phyloP scores from a whole-genome alignment of 257 asterid species.

The Misopates orontium region DNA sequence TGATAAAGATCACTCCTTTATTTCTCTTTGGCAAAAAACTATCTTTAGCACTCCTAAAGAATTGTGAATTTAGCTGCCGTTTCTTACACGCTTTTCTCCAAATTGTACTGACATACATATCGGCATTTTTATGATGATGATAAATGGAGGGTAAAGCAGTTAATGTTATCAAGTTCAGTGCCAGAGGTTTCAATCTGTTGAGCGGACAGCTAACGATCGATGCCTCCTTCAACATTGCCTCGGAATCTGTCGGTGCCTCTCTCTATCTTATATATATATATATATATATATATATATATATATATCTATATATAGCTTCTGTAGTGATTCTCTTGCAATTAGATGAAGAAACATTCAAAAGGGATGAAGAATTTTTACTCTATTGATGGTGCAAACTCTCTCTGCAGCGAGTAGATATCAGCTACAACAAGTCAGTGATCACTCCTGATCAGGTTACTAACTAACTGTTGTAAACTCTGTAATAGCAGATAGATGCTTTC shows the following conservation, averaged over 20 bases:
- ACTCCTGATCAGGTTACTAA: conserved; percentile 78
- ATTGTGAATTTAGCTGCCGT: too few species aligned
- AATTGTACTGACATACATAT: conserved; percentile 31
- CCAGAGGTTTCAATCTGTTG: conserved; percentile 74
- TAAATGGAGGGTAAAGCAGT: conserved; percentile 89
- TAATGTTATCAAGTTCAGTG: conserved; percentile 75
- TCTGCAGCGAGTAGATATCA: conserved; percentile 77
- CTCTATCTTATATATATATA: too few species aligned
- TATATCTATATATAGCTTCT: conserved; percentile 7
- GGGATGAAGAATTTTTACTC: background rate
- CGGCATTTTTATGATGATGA: conserved; percentile 34
- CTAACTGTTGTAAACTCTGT: background rate
- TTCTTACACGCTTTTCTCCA: background rate
- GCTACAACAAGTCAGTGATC: conserved; percentile 56
- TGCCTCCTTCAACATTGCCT: conserved; percentile 70
- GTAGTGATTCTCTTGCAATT: background rate
- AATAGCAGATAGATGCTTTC: background rate
- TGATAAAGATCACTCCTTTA: too few species aligned
- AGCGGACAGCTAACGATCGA: conserved; percentile 72
- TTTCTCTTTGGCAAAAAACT: too few species aligned
- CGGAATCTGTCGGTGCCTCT: conserved; percentile 61
- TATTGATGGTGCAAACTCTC: conserved; percentile 10
- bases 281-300: too few species aligned
- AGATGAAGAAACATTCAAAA: background rate
- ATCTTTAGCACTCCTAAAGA: too few species aligned